phyloP scores from a whole-genome alignment of 73 alveolate species.

The Stentor coeruleus region DNA sequence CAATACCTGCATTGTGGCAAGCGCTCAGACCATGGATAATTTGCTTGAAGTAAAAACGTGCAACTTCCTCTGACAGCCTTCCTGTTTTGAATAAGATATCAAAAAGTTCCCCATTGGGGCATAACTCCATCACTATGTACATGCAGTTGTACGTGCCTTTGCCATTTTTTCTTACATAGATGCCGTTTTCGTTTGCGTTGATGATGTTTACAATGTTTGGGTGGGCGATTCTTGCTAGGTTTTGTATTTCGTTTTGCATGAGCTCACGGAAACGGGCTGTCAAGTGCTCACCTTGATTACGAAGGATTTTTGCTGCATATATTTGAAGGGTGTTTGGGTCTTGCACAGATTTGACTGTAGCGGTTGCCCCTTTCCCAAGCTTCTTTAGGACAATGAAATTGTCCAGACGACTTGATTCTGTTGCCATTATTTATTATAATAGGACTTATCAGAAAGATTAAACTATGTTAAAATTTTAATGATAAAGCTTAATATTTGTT shows the following conservation, averaged over 20 bases:
- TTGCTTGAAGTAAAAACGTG: background rate
- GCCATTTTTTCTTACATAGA: background rate
- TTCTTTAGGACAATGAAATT: background rate
- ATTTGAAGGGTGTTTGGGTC: constrained; percentile 12
- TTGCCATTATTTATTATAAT: background rate
- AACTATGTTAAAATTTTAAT: no score
- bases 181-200: background rate
- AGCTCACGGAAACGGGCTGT: constrained; percentile 33
- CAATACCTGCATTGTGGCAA: background rate
- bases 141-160: background rate
- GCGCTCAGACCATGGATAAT: background rate
- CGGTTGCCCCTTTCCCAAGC: constrained; percentile 11
- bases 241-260: constrained; percentile 48
- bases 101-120: constrained; percentile 22
- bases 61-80: background rate
- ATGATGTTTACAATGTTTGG: background rate
- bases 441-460: no score
- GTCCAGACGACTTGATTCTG: background rate
- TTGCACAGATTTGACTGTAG: constrained; percentile 35
- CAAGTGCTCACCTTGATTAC: constrained; percentile 34
- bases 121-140: constrained; percentile 13
- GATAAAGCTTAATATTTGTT: no score
- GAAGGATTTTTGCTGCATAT: constrained; percentile 53
- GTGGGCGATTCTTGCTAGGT: background rate
- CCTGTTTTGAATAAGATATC: background rate